Conservation (phyloP, 2,329 filamentous ascomycete species). For the Ophiostoma perfectum region DNA sequence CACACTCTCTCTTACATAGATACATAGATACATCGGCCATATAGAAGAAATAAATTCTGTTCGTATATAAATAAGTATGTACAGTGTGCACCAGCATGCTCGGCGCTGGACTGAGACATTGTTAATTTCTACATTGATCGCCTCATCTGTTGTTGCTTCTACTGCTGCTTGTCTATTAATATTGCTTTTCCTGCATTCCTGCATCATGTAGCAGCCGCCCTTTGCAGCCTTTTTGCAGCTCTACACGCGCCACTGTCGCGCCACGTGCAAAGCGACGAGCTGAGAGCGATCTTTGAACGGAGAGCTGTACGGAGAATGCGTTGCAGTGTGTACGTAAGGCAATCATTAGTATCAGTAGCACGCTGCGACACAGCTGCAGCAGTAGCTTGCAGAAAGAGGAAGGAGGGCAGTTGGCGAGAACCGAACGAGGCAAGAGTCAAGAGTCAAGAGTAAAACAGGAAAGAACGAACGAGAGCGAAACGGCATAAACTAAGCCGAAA, state of each 20-base stretch:
- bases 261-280: not conserved
- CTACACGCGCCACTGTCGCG: not conserved
- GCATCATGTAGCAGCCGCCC: too few species aligned
- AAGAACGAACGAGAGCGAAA: not conserved
- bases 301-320: not conserved
- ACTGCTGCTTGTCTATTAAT: not conserved
- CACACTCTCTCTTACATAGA: too few species aligned
- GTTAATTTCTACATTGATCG: not conserved
- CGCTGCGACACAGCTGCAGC: not conserved
- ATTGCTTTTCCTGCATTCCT: not conserved
- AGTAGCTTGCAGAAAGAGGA: not conserved
- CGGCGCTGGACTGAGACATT: conserved; percentile 6
- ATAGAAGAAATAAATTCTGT: too few species aligned
- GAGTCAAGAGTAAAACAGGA: not conserved
- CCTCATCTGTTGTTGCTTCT: not conserved
- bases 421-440: not conserved
- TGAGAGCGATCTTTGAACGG: not conserved
- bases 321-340: not conserved
- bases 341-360: not conserved
- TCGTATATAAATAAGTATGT: too few species aligned
- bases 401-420: not conserved
- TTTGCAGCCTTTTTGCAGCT: too few species aligned
- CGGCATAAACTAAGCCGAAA: not conserved
- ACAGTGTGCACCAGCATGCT: not conserved
- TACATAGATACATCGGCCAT: too few species aligned